These are phyloP conservation scores for Erigeron philadelphicus DNA, from an alignment of 140 eudicot genomes.

Conservation along the genomic window DNA sequence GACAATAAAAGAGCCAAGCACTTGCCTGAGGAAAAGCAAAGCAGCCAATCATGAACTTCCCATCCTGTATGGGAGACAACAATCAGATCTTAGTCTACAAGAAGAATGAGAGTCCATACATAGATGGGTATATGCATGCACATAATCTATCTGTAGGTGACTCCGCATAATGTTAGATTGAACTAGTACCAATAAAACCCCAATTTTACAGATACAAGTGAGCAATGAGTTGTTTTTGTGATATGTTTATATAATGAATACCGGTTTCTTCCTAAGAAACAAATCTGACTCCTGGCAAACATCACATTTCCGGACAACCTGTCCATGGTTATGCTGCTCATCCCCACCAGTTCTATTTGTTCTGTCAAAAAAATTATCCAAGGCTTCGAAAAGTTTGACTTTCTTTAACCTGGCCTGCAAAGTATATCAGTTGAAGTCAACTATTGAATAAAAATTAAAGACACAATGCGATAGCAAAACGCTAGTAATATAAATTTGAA, in stretches of 20 bases:
- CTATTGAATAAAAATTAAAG: constrained; percentile 10
- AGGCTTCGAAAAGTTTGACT: constrained; percentile 74
- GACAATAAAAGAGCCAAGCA: constrained; percentile 11
- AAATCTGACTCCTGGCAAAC: constrained; percentile 69
- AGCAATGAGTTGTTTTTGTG: neutral
- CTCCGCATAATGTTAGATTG: too few species aligned
- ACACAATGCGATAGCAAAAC: neutral
- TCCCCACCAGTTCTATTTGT: constrained; percentile 60
- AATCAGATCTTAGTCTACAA: constrained; percentile 3
- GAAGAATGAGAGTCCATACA: constrained; percentile 7
- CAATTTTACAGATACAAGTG: neutral
- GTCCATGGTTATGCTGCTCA: constrained; percentile 53
- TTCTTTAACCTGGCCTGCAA: constrained; percentile 76
- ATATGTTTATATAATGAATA: constrained; percentile 22
- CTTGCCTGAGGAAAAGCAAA: constrained; percentile 81
- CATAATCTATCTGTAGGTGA: neutral
- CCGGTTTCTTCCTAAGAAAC: constrained; percentile 80
- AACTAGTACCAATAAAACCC: constrained; percentile 5
- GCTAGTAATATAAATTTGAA: neutral
- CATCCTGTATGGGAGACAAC: constrained; percentile 64
- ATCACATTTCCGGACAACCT: constrained; percentile 66
- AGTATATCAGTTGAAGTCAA: constrained; percentile 16
- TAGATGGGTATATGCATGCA: neutral
- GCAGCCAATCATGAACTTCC: constrained; percentile 97
- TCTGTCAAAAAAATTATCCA: constrained; percentile 80